Percentiles rank a stretch among this genome's conserved stretches.
phyloP scores from a whole-genome alignment of 768 basidiomycete species.

The Mycena indigotica region DNA sequence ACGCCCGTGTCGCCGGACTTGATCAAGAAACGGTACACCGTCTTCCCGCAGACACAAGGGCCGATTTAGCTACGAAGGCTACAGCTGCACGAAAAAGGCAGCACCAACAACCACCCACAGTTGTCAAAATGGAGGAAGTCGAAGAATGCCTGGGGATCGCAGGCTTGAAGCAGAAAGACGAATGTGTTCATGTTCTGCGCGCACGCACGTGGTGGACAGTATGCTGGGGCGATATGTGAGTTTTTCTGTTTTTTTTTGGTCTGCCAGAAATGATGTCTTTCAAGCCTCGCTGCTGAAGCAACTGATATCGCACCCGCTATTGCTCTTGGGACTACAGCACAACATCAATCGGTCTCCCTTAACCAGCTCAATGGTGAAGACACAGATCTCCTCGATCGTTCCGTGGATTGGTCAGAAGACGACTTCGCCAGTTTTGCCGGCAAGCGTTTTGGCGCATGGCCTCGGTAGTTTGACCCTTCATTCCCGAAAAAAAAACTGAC shows the following conservation, averaged over 20 bases:
- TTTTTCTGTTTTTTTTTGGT: constrained; percentile 21
- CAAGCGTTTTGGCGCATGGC: constrained; percentile 10
- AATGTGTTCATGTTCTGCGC: constrained; percentile 38
- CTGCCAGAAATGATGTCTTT: not conserved
- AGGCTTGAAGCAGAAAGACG: not conserved
- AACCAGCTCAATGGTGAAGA: not conserved
- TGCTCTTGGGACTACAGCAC: not conserved
- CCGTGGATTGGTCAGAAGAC: constrained; percentile 1
- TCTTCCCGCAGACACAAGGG: not conserved
- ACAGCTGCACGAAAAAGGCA: not conserved
- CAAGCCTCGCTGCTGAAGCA: constrained; percentile 70
- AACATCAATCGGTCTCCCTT: not conserved
- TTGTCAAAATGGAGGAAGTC: not conserved
- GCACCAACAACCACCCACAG: not conserved
- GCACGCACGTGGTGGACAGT: constrained; percentile 79
- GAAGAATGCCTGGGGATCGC: not conserved
- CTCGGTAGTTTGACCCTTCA: not conserved
- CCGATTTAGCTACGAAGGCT: not conserved
- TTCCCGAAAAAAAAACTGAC: not conserved
- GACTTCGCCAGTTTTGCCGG: not conserved
- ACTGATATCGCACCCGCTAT: constrained; percentile 12
- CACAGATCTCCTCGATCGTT: not conserved
- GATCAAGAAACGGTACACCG: not conserved
- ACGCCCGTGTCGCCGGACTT: constrained; percentile 8
- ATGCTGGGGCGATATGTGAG: constrained; percentile 76